These are phyloP conservation scores for Calocybe indica DNA, from an alignment of 768 basidiomycete species.

Conservation along the genomic window DNA sequence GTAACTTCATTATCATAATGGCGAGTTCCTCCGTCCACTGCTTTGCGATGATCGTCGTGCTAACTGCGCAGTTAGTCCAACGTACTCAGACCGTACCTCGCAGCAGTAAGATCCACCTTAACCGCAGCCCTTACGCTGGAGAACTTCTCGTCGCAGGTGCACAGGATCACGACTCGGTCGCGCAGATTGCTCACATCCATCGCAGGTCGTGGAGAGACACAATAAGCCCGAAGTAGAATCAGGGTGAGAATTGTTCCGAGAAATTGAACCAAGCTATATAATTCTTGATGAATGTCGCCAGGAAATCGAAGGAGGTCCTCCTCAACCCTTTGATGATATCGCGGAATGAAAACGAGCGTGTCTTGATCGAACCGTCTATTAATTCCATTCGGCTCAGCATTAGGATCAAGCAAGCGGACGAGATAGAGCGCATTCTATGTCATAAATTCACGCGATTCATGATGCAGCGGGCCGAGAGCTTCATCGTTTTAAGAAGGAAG, in stretches of 20 bases:
- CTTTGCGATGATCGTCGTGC: neutral
- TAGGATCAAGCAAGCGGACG: slow-evolving; percentile 98
- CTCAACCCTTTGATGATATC: slow-evolving; percentile 93
- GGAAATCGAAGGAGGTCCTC: slow-evolving; percentile 89
- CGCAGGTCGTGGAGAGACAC: slow-evolving; percentile 90
- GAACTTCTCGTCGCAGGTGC: slow-evolving; percentile 95
- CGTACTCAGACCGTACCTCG: slow-evolving; percentile 91
- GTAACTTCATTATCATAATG: slow-evolving; percentile 29
- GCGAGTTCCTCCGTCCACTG: slow-evolving; percentile 29
- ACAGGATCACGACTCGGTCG: slow-evolving; percentile 6
- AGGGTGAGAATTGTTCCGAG: slow-evolving; percentile 35
- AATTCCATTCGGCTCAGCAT: slow-evolving; percentile 97
- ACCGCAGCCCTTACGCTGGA: slow-evolving; percentile 97
- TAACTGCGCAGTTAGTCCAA: slow-evolving; percentile 61
- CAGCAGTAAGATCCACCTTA: slow-evolving; percentile 90
- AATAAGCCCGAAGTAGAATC: slow-evolving; percentile 96
- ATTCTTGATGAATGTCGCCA: slow-evolving; percentile 20
- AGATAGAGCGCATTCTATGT: slow-evolving; percentile 95
- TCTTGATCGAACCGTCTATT: slow-evolving; percentile 94
- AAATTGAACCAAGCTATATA: slow-evolving; percentile 1
- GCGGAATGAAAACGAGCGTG: slow-evolving; percentile 94
- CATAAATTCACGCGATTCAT: slow-evolving; percentile 99
- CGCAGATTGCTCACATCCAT: slow-evolving; percentile 11
- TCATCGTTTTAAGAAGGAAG: slow-evolving; percentile 92
- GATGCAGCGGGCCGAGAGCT: slow-evolving; percentile 98